Evolutionary conservation across 2,329 filamentous ascomycete species (phyloP).

Genomic region (Sclerotinia nivalis): DNA sequence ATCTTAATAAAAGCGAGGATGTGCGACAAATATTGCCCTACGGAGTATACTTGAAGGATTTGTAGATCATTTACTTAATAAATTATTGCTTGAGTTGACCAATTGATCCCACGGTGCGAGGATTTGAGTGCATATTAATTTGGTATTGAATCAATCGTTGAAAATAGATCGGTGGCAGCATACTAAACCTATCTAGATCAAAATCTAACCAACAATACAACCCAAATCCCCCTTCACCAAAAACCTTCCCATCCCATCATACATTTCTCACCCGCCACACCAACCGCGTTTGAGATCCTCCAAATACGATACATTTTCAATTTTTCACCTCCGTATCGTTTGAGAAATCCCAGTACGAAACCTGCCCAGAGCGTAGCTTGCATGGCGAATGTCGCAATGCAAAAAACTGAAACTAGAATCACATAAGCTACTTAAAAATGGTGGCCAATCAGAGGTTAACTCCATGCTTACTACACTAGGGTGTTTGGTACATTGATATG

Average conservation of each 20-base stretch:
- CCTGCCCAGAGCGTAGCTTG: conserved; percentile 11
- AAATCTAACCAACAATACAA: not conserved
- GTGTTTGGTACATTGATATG: not conserved
- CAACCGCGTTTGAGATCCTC: not conserved
- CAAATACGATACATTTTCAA: not conserved
- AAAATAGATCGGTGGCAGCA: no score
- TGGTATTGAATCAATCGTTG: not conserved
- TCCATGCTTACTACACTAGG: not conserved
- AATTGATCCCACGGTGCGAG: not conserved
- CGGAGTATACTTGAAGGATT: not conserved
- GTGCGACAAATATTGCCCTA: not conserved
- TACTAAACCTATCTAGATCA: not conserved
- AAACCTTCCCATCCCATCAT: not conserved
- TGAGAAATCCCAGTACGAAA: conserved; percentile 19
- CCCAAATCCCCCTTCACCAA: not conserved
- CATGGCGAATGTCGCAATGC: not conserved
- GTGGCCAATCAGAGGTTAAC: not conserved
- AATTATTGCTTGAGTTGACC: not conserved
- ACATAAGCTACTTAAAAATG: not conserved
- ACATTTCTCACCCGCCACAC: not conserved
- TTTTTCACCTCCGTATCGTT: not conserved
- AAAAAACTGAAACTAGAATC: conserved; percentile 12
- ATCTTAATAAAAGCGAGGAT: not conserved
- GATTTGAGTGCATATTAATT: not conserved
- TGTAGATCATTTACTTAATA: not conserved